Base-by-base conservation (phyloP, 129 eudicot genomes). In the Calendula officinalis region DNA sequence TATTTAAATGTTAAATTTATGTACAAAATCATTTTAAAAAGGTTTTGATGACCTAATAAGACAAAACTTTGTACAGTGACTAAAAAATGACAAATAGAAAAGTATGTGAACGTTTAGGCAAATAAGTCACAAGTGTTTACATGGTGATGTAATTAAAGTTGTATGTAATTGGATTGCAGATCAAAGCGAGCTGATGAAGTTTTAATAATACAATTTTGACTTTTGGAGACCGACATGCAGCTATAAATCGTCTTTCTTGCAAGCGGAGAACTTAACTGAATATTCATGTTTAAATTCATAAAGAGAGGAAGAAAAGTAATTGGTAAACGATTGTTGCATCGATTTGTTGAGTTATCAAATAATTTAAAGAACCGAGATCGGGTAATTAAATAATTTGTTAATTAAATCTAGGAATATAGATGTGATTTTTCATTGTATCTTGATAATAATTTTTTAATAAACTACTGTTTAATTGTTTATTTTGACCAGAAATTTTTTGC, bases 131-230 rank as follows among this genome's bases (percentile, higher is more conserved):
- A 22, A 22, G 30, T 55, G 32, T n/a, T 12, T 11, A 22, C 17
- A 52, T 50, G 64, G 4, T 71, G 40, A 52, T 52, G 15, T 16
- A 33, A 34, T 22, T 52, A 51, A 42, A 41, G n/a, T 38, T 64
- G 54, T 15, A 11, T 73, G 22, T 43, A 55, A 36, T 11, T 45
- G 73, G 67, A 38, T 14, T 73, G 72, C 78, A 74, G 78, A 16
- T 30, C 5, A 57, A 58, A 42, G 67, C 47, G 61, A 15, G 67
- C 44, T 49, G 67, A 74, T 12, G 6, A 50, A 66, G 62, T 66
- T 66, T 15, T 41, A 8, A 9, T 48, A 9, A 49, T 57, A 48
- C 55, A 57, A 4, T 65, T 63, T 66, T 58, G 73, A 16, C 65
- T n/a, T 56, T 37, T 17, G 15, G 61, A 42, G 38, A 33, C 54